Conservation (phyloP, 306 rosid genomes). For the Spatholobus suberectus region DNA sequence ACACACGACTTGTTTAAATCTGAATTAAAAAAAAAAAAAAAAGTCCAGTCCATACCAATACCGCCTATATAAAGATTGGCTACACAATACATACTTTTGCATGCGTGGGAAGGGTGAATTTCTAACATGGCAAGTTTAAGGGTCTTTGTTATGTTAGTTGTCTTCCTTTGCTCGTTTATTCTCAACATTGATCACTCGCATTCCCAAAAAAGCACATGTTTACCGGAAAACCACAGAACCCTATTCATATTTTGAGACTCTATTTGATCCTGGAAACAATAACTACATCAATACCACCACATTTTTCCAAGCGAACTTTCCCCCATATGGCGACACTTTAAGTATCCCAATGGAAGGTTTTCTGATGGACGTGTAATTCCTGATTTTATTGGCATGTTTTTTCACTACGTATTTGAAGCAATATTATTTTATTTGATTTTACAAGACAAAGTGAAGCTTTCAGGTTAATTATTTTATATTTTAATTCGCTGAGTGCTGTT, state of each 20-base stretch:
- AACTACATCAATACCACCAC: conserved; percentile 51
- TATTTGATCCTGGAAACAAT: conserved; percentile 67
- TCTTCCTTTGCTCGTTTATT: background rate
- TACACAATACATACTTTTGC: too few species aligned
- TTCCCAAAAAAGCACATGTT: background rate
- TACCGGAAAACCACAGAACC: background rate
- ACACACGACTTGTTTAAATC: too few species aligned
- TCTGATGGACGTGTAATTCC: conserved; percentile 54
- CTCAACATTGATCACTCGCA: background rate
- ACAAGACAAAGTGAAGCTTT: background rate
- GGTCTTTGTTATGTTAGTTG: background rate
- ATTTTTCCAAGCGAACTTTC: conserved; percentile 33
- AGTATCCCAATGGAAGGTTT: conserved; percentile 54
- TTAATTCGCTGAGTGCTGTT: background rate
- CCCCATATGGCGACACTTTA: conserved; percentile 57
- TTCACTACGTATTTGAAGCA: background rate
- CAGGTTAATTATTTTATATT: background rate
- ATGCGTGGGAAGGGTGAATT: too few species aligned
- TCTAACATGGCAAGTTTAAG: background rate
- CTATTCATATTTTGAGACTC: conserved; percentile 72
- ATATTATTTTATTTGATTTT: background rate
- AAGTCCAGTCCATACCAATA: too few species aligned
- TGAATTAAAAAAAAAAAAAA: too few species aligned
- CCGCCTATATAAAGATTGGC: too few species aligned
- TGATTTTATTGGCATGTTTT: conserved; percentile 52